Percentiles rank a stretch among this genome's conserved stretches.
phyloP scores from a whole-genome alignment of 345 rosid genomes.

The Linum trigynum region DNA sequence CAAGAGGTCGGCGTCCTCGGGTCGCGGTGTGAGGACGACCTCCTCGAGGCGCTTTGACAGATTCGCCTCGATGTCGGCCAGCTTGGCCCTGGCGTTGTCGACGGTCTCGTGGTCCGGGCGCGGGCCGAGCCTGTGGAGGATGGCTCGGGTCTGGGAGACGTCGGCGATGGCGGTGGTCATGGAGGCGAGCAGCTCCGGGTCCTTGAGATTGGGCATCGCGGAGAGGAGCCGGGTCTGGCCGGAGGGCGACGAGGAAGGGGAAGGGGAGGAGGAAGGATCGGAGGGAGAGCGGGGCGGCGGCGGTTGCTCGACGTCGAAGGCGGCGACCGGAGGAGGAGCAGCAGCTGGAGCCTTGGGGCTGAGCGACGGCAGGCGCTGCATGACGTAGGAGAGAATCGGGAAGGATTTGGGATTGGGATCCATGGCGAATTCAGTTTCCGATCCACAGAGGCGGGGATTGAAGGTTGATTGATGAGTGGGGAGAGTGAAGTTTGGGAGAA shows the following conservation, averaged over 20 bases:
- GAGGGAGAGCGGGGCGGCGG: conserved; percentile 25
- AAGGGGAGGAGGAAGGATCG: conserved; percentile 11
- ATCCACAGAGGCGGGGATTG: neutral
- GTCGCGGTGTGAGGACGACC: conserved; percentile 53
- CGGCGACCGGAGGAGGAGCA: conserved; percentile 9
- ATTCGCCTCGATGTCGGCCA: conserved; percentile 44
- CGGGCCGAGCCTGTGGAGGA: conserved; percentile 73
- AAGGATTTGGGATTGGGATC: conserved; percentile 60
- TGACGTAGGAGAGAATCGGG: conserved; percentile 86
- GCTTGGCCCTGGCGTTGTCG: conserved; percentile 53
- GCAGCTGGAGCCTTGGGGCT: conserved; percentile 26
- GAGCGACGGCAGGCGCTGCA: conserved; percentile 63
- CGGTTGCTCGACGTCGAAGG: conserved; percentile 8
- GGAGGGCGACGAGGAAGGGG: conserved; percentile 26
- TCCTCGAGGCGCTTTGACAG: conserved; percentile 66
- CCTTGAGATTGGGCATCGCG: conserved; percentile 55
- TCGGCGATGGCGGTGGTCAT: conserved; percentile 66
- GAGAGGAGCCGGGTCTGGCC: conserved; percentile 3
- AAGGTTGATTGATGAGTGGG: neutral
- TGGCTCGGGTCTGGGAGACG: conserved; percentile 71
- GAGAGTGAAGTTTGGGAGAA: neutral
- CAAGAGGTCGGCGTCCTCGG: conserved; percentile 37
- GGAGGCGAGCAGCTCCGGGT: conserved; percentile 59
- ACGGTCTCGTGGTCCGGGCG: conserved; percentile 91
- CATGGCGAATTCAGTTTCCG: conserved; percentile 21